Conservation (phyloP, 768 basidiomycete genomes). For the Calocybe indica region DNA sequence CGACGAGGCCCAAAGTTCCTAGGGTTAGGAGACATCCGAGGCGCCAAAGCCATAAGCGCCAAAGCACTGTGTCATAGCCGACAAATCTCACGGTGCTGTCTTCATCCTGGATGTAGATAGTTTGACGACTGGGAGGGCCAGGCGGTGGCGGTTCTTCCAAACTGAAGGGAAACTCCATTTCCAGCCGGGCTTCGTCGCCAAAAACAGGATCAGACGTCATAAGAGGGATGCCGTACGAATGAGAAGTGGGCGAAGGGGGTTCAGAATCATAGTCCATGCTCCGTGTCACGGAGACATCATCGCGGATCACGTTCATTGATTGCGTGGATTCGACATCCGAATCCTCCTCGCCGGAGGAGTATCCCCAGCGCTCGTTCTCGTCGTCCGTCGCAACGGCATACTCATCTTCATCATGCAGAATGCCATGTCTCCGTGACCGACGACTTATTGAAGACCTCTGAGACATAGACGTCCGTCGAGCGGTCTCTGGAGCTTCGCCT, state of each 20-base stretch:
- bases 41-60: constrained; percentile 69
- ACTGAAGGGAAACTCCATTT: constrained; percentile 66
- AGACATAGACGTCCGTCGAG: constrained; percentile 44
- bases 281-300: constrained; percentile 41
- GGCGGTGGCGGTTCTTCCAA: constrained; percentile 64
- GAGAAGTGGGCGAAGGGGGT: constrained; percentile 53
- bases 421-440: constrained; percentile 31
- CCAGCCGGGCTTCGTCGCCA: constrained; percentile 77
- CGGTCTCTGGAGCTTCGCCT: constrained; percentile 30
- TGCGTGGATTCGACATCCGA: constrained; percentile 34
- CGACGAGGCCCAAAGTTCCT: constrained; percentile 73
- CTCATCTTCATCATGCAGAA: constrained; percentile 46
- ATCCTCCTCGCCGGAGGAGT: constrained; percentile 81
- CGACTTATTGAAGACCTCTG: constrained; percentile 49
- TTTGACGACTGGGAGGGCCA: constrained; percentile 83
- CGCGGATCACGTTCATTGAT: constrained; percentile 25
- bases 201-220: constrained; percentile 75
- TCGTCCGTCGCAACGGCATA: constrained; percentile 49
- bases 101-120: constrained; percentile 82
- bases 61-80: constrained; percentile 67
- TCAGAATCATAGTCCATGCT: constrained; percentile 72
- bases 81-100: constrained; percentile 84
- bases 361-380: constrained; percentile 82
- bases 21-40: constrained; percentile 57
- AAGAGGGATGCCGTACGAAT: constrained; percentile 51